Evolutionary conservation across 1,284 basidiomycete species (phyloP).

Genomic region (Rhizopogon parksii): DNA sequence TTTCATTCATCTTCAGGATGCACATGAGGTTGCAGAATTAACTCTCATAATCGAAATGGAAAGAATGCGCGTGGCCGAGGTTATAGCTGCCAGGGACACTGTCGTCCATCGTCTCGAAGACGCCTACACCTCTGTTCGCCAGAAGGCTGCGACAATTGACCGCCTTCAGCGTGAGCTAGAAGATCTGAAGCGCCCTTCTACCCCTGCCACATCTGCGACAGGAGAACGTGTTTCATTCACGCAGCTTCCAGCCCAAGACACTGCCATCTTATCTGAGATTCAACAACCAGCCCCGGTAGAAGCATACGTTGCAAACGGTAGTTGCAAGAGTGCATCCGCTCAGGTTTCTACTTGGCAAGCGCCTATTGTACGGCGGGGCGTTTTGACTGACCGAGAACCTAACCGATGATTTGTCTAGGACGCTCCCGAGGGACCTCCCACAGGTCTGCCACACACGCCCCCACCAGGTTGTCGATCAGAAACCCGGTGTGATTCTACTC

Average conservation of each 20-base stretch:
- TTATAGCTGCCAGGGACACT: conserved; percentile 56
- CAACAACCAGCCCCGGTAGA: not conserved
- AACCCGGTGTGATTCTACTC: not conserved
- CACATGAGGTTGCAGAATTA: conserved; percentile 34
- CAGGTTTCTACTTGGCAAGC: not conserved
- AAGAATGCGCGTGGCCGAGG: conserved; percentile 48
- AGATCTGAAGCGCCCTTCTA: conserved; percentile 21
- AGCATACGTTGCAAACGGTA: too few species aligned
- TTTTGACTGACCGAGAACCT: not conserved
- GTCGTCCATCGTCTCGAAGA: conserved; percentile 55
- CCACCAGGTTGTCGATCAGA: not conserved
- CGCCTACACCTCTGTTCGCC: conserved; percentile 52
- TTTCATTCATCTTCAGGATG: conserved; percentile 10
- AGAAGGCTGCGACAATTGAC: conserved; percentile 50
- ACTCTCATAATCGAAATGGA: conserved; percentile 53
- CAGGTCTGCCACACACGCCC: not conserved
- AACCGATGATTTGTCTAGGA: not conserved
- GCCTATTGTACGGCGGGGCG: not conserved
- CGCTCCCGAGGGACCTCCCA: not conserved
- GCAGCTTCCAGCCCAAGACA: not conserved
- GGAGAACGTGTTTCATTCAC: not conserved
- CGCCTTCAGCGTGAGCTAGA: conserved; percentile 39
- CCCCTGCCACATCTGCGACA: conserved; percentile 10
- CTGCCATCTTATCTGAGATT: too few species aligned
- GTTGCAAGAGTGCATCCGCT: too few species aligned